Percentiles rank a stretch among this genome's conserved stretches.
These are phyloP conservation scores for Iris macrosiphon DNA, from an alignment of 106 monocot genomes.

Conservation along the genomic window DNA sequence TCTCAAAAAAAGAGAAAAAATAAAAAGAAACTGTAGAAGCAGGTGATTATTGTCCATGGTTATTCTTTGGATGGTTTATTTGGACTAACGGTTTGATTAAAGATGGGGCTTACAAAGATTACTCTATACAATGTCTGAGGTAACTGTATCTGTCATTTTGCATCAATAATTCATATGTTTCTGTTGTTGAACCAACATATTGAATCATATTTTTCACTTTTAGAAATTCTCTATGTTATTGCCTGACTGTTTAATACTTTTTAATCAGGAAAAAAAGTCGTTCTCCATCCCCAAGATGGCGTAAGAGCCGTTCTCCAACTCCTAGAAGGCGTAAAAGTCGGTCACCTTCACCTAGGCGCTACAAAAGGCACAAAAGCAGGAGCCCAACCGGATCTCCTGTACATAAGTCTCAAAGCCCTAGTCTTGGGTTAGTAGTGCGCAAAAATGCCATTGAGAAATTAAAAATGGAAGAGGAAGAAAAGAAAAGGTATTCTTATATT, in stretches of 20 bases:
- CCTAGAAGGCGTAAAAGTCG: slow-evolving; percentile 33
- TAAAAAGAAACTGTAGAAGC: slow-evolving; percentile 17
- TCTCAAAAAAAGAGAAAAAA: too few relatives aligned
- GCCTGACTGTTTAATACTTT: neutral
- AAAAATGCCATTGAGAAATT: slow-evolving; percentile 33
- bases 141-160: slow-evolving; percentile 23
- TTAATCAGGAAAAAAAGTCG: slow-evolving; percentile 69
- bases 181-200: neutral
- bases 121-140: slow-evolving; percentile 39
- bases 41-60: slow-evolving; percentile 11
- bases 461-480: slow-evolving; percentile 23
- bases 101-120: slow-evolving; percentile 54
- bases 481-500: slow-evolving; percentile 25
- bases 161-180: neutral
- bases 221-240: neutral
- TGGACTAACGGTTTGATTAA: slow-evolving; percentile 37
- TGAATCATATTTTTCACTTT: neutral
- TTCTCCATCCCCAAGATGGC: slow-evolving; percentile 59
- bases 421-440: slow-evolving; percentile 3
- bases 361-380: slow-evolving; percentile 18
- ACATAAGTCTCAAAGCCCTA: slow-evolving; percentile 15
- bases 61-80: slow-evolving; percentile 31
- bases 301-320: slow-evolving; percentile 68
- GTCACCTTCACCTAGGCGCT: slow-evolving; percentile 17
- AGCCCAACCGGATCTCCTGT: slow-evolving; percentile 19